Evolutionary conservation across 2,329 filamentous ascomycete species (phyloP), one percentile per base, ranked within the genome.

Genomic region (Arthrobotrys entomopaga): DNA sequence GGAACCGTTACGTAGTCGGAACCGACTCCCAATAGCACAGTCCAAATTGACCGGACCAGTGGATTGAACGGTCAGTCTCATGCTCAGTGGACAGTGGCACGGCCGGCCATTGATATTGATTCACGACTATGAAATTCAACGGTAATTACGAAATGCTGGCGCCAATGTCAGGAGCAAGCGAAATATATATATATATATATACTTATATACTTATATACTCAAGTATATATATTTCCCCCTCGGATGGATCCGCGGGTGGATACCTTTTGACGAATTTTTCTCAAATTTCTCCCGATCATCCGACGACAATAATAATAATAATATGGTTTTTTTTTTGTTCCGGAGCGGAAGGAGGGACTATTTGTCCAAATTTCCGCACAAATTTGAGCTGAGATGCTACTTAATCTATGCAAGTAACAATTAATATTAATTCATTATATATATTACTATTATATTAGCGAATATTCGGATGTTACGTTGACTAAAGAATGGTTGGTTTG

Each of bases 261-360:
- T 59, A 24, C 26, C n/a, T n/a, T 46, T 26, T 46, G 40, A 42
- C 16, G 61, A 38, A 15, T 66, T 73, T 74, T 53, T 74, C 63
- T 63, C 63, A 66, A 38, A 15, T 73, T 73, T 74, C 58, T 74
- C 70, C 70, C 70, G 63, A 74, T 66, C 70, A 74, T 59, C 70
- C 63, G 70, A 66, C 63, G 61, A 24, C n/a, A 59, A 48, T 19
- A 29, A n/a, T n/a, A n/a, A n/a, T n/a, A n/a, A n/a, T n/a, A n/a
- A n/a, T n/a, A n/a, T n/a, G 29, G 2, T 34, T 34, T 34, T 34
- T 34, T 34, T 34, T 67, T 67, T 67, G 70, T 74, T 74, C 70
- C 70, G 70, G 70, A 67, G 67, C 40, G 65, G 70, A 58, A 74
- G 63, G 70, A 74, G 63, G 16, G 58, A 42, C 50, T 24, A 40